Percentiles rank a stretch among this genome's conserved stretches.
phyloP scores from a whole-genome alignment of 1,139 yeast genomes.

The Magnusiomyces suaveolens region DNA sequence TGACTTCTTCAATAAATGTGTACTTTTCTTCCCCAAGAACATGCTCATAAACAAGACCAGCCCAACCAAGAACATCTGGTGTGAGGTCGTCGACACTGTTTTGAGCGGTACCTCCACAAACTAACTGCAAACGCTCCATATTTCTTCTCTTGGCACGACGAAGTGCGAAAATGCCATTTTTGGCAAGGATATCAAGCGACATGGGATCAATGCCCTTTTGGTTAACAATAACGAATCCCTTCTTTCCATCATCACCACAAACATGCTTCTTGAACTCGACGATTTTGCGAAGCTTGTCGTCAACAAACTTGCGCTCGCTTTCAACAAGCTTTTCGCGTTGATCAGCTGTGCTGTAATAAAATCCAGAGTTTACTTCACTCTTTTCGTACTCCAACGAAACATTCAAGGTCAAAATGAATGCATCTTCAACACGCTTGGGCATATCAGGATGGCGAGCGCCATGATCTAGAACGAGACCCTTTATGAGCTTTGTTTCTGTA shows the following conservation, averaged over 20 bases:
- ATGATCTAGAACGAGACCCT: constrained; percentile 91
- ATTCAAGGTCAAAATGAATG: constrained; percentile 75
- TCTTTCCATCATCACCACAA: constrained; percentile 61
- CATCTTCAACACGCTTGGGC: constrained; percentile 84
- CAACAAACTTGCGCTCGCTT: constrained; percentile 88
- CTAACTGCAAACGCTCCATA: constrained; percentile 95
- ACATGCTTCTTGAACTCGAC: constrained; percentile 88
- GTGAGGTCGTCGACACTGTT: constrained; percentile 90
- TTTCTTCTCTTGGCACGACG: constrained; percentile 98
- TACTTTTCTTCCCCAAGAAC: constrained; percentile 95
- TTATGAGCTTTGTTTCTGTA: constrained; percentile 70
- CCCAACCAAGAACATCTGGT: constrained; percentile 78
- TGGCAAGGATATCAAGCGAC: constrained; percentile 90
- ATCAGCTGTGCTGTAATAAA: constrained; percentile 89
- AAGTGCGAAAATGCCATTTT: constrained; percentile 83
- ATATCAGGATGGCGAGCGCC: constrained; percentile 99
- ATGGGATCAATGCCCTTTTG: constrained; percentile 99
- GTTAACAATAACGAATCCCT: constrained; percentile 89
- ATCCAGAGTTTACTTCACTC: constrained; percentile 95
- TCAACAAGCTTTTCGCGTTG: constrained; percentile 94
- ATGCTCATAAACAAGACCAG: constrained; percentile 88
- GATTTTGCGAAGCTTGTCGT: constrained; percentile 83
- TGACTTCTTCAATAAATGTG: constrained; percentile 88
- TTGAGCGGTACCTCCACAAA: constrained; percentile 96
- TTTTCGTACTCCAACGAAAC: constrained; percentile 95